Base-by-base conservation (phyloP, 148 eudicot species). In the Persicaria maculosa region DNA sequence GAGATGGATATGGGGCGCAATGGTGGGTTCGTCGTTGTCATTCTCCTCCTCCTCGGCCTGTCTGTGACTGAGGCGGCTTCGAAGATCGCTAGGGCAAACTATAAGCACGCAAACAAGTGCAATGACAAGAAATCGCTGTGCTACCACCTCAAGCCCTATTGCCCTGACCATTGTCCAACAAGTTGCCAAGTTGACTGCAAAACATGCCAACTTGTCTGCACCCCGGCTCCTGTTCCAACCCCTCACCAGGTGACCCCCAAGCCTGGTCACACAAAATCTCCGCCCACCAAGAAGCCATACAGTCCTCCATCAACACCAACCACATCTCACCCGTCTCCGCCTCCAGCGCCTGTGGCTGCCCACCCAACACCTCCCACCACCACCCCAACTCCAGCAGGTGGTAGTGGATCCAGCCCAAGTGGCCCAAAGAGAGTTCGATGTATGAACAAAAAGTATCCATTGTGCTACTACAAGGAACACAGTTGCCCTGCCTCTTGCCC, bases 381-480 rank as follows among this genome's bases (percentile, higher is more conserved):
- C 74, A 43, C 48, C 72, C 65, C 65, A 59, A 8, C 65, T n/a
- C 65, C 65, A 3, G 52, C 12, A 2, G 52, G 52, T 6, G 52
- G 12, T 48, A 48, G 12, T 8, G 52, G 9, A 12, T 48, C 52
- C 11, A 16, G 20, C 11, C 7, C 36, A 68, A 40, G 19, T 5
- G 72, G 19, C 2, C 53, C 31, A 9, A 80, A 71, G 68, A 82
- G 73, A 44, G 71, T 55, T 10, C 54, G 72, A n/a, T 78, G 81
- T 47, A 72, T 19, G 44, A 83, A 77, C 78, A 81, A 58, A 17
- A 53, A 47, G n/a, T 86, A 74, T 68, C 74, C 80, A 2, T n/a
- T 55, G 46, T 83, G 86, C 76, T 81, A 83, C 47, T 47, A 43
- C 59, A 19, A 9, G 77, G 80, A 80, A 55, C 80, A 83, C 17